Evolutionary conservation across 345 rosid genomes (phyloP), one percentile per base, ranked within the genome.

Genomic region (Nasturtium officinale): DNA sequence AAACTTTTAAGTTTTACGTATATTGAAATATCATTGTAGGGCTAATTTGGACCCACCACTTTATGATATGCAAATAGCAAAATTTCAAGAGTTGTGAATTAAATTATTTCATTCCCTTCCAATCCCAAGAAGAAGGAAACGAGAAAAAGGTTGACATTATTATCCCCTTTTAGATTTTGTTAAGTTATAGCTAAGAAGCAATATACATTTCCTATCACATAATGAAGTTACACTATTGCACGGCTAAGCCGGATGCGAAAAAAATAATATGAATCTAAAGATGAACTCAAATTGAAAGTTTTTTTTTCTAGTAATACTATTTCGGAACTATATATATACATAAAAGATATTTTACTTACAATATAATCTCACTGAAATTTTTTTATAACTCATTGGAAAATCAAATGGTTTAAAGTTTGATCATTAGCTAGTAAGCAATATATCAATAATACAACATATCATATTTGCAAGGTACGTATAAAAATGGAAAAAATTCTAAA

Each of bases 31-130:
- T 33, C 11, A 63, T 56, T 30, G 10, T 46, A 64, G 61, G 76
- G 71, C 50, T 62, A 62, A 13, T 37, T 55, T 57, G 72, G 80
- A 64, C 80, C 80, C 72, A 77, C 72, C 1, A 16, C 66, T 71
- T 77, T 77, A 70, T 47, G 55, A 37, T 65, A 77, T 71, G 76
- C 80, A 63, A 64, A 71, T 77, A 63, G 67, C 55, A 77, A 65
- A 71, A 71, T 77, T 64, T 70, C 72, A 64, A 37, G 76, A 77
- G 38, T 58, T 64, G 56, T 77, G 76, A 77, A 56, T 70, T 71
- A 56, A 62, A 71, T 63, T 63, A 64, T 64, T 50, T 63, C 40
- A 70, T 71, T 77, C 67, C 45, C 23, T 57, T 71, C 66, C 43
- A 64, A 45, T 65, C 35, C 57, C 52, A 29, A 70, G 55, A 77